Percentiles rank a stretch among this genome's conserved stretches.
Conservation (phyloP, 371 early-diverging fungal species). For the Phascolomyces articulosus region DNA sequence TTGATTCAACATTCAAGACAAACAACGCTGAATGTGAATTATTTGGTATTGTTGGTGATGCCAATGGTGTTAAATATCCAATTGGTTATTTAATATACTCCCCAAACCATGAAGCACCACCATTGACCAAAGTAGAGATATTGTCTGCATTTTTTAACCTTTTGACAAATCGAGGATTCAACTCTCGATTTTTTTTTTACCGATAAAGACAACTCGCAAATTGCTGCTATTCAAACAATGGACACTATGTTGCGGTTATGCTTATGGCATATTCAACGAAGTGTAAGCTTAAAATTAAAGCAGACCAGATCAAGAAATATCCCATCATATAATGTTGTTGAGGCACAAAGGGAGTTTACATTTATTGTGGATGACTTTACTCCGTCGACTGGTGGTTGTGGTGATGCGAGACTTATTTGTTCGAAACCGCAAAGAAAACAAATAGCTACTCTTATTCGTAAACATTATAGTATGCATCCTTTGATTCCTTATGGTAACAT, state of each 20-base stretch:
- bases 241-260: not conserved
- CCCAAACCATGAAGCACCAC: not conserved
- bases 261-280: not conserved
- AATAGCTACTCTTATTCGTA: too few relatives aligned
- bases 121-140: not conserved
- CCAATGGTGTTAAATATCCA: not conserved
- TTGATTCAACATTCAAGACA: conserved; percentile 5
- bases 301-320: too few relatives aligned
- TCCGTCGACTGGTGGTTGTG: too few relatives aligned
- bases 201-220: conserved; percentile 4
- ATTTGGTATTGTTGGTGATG: not conserved
- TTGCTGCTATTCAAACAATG: not conserved
- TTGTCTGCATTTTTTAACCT: not conserved
- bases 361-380: too few relatives aligned
- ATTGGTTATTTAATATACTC: not conserved
- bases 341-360: too few relatives aligned
- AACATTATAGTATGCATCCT: too few relatives aligned
- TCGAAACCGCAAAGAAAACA: too few relatives aligned
- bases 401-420: too few relatives aligned
- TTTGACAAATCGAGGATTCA: not conserved
- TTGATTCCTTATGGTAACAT: too few relatives aligned
- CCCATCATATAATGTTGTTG: too few relatives aligned
- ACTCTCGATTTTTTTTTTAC: not conserved
- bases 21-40: not conserved
- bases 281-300: too few relatives aligned